Percentiles rank a stretch among this genome's conserved stretches.
Evolutionary conservation across 441 rosid species (phyloP).

Genomic region (Raphanus hybrid): DNA sequence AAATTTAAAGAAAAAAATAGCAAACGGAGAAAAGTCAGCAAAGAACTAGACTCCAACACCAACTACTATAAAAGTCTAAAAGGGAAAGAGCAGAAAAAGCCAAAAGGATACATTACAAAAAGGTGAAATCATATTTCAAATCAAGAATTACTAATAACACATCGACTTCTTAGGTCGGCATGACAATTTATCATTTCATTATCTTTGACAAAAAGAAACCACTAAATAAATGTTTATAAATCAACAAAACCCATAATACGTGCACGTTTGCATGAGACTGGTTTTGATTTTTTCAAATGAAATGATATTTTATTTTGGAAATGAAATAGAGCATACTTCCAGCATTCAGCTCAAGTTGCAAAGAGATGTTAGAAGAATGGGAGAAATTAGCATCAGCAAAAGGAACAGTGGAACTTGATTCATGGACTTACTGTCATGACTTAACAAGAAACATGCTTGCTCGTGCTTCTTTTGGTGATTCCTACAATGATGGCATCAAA

Average conservation of each 20-base stretch:
- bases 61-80: conserved; percentile 31
- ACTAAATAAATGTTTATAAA: neutral
- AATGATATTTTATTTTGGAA: neutral
- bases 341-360: conserved; percentile 42
- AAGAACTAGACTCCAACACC: conserved; percentile 32
- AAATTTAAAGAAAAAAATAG: neutral
- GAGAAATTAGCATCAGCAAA: conserved; percentile 25
- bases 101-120: conserved; percentile 31
- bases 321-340: conserved; percentile 41
- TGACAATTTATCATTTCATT: conserved; percentile 5
- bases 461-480: conserved; percentile 45
- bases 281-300: neutral
- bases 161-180: neutral
- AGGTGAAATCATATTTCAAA: conserved; percentile 19
- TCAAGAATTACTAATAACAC: neutral
- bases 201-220: neutral
- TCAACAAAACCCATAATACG: neutral
- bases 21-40: conserved; percentile 30
- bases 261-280: neutral
- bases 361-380: conserved; percentile 46
- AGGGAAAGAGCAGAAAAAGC: conserved; percentile 29
- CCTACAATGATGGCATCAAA: conserved; percentile 39
- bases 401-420: conserved; percentile 44
- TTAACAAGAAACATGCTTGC: conserved; percentile 42
- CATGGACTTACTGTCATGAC: conserved; percentile 44